Evolutionary conservation across 306 rosid species (phyloP).

Genomic region (Quillaja saponaria): DNA sequence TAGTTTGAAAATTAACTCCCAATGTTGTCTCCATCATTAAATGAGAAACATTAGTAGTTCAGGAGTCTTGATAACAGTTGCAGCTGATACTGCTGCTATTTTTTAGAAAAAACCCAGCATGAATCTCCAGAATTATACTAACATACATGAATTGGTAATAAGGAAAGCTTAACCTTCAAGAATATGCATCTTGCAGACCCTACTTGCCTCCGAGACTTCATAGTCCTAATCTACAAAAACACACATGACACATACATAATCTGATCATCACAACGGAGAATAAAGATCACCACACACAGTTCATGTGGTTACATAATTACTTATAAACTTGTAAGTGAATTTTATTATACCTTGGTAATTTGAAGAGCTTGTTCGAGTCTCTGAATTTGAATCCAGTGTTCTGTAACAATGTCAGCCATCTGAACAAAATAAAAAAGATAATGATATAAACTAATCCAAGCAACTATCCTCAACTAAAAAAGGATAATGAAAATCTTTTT

Average conservation of each 20-base stretch:
- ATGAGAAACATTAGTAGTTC: constrained; percentile 3
- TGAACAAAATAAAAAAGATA: constrained; percentile 41
- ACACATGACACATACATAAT: constrained; percentile 7
- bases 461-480: constrained; percentile 11
- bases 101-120: no score
- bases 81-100: no score
- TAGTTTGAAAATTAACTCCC: background rate
- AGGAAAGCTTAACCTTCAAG: no score
- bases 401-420: constrained; percentile 73
- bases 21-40: constrained; percentile 9
- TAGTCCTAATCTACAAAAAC: constrained; percentile 47
- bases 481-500: no score
- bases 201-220: constrained; percentile 45
- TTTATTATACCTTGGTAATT: constrained; percentile 50
- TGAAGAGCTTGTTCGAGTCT: constrained; percentile 98
- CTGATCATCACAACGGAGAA: no score
- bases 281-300: no score
- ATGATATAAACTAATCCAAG: constrained; percentile 28
- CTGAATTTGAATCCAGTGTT: constrained; percentile 90
- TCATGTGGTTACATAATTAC: no score
- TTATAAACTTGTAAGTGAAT: no score
- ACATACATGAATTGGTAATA: no score
- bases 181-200: constrained; percentile 55
- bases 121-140: no score
- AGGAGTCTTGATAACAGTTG: constrained; percentile 9